A percentile compares a stretch with the other conserved stretches of the same genome.
phyloP scores from a whole-genome alignment of 2,329 filamentous ascomycete species.

The Penicillium fuscoglaucum region DNA sequence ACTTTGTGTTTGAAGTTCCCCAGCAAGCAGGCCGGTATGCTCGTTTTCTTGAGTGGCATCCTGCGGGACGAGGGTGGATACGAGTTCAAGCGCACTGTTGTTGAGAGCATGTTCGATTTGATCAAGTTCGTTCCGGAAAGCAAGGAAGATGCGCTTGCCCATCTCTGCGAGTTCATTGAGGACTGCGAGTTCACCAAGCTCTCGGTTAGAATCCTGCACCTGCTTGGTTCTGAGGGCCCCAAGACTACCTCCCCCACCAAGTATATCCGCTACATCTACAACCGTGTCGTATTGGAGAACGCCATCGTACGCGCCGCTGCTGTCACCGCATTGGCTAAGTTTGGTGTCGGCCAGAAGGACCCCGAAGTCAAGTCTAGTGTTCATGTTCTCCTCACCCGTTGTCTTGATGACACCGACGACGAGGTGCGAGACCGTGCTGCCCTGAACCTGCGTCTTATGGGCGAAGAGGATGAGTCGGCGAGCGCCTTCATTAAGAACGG shows the following conservation, averaged over 20 bases:
- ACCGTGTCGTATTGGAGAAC: constrained; percentile 95
- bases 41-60: constrained; percentile 95
- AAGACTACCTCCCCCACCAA: constrained; percentile 95
- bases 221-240: constrained; percentile 90
- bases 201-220: constrained; percentile 89
- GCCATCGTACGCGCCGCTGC: constrained; percentile 92
- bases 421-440: constrained; percentile 96
- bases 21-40: constrained; percentile 96
- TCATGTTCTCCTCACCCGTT: constrained; percentile 84
- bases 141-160: constrained; percentile 76
- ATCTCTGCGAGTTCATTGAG: constrained; percentile 98
- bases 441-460: constrained; percentile 87
- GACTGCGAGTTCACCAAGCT: constrained; percentile 99
- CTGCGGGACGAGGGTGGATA: constrained; percentile 95
- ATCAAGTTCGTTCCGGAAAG: constrained; percentile 97
- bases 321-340: constrained; percentile 93
- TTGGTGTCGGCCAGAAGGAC: constrained; percentile 94
- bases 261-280: constrained; percentile 99
- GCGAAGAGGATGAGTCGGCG: constrained; percentile 83
- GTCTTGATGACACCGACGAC: constrained; percentile 94
- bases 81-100: constrained; percentile 95
- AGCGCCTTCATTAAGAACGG: constrained; percentile 89
- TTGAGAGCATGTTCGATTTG: constrained; percentile 98
- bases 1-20: constrained; percentile 97
- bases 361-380: constrained; percentile 96